phyloP scores from a whole-genome alignment of 2,329 filamentous ascomycete species.

The Cadophora luteo-olivacea region DNA sequence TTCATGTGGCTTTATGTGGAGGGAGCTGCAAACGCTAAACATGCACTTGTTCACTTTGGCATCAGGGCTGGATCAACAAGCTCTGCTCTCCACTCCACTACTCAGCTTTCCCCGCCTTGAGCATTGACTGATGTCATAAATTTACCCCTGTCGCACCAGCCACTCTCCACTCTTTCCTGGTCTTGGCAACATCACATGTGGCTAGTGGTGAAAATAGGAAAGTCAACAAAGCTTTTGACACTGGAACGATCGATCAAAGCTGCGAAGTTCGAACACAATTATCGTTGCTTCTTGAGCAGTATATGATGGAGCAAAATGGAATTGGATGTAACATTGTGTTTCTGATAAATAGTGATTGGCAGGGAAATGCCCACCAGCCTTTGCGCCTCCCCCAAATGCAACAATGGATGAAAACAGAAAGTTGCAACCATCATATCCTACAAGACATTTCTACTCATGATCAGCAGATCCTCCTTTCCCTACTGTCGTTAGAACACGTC shows the following conservation, averaged over 20 bases:
- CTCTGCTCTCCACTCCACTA: neutral
- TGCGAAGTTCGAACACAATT: too few relatives aligned
- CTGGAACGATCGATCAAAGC: too few relatives aligned
- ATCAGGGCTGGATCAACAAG: neutral
- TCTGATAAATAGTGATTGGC: too few relatives aligned
- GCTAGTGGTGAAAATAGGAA: neutral
- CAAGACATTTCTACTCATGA: conserved; percentile 8
- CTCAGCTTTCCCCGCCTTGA: neutral
- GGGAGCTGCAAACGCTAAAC: neutral
- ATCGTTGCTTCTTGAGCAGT: too few relatives aligned
- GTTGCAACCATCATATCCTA: neutral
- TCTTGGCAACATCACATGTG: conserved; percentile 8
- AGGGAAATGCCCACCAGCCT: too few relatives aligned
- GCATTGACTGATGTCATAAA: conserved; percentile 6
- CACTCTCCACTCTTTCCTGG: neutral
- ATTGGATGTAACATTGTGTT: too few relatives aligned
- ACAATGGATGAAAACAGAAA: neutral
- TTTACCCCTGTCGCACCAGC: neutral
- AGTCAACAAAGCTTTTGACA: too few relatives aligned
- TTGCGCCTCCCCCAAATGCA: too few relatives aligned
- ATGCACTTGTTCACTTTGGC: conserved; percentile 17
- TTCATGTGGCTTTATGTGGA: neutral
- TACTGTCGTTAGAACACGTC: conserved; percentile 20
- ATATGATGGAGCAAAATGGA: too few relatives aligned
- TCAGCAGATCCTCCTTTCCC: conserved; percentile 33